Evolutionary conservation across 768 basidiomycete genomes (phyloP), one percentile per base, ranked within the genome.

Genomic region (Tephrocybe rancida): DNA sequence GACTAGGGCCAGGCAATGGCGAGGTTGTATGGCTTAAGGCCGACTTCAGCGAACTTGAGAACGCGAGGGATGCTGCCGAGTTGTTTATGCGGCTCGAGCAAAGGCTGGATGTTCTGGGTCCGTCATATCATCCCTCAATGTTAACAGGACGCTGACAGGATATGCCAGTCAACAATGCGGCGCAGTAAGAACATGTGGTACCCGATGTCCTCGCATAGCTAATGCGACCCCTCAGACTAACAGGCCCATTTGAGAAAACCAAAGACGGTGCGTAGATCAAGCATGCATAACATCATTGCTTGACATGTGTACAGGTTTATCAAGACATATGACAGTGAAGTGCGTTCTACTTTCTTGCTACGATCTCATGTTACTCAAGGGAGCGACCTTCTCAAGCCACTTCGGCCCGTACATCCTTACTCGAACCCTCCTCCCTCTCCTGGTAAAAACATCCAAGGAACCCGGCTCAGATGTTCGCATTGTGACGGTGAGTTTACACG

Each of bases 11-110:
- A 18, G 25, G 73, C 67, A 45, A 56, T 37, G 59, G 59, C 6
- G 69, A 55, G 30, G 52, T 75, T 3, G 38, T 77, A 21, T 81
- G 67, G 57, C 61, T 79, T 13, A 58, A 61, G 29, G 64, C 77
- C 18, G 74, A 80, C 47, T 65, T 77, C 13, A 66, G 69, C 7
- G 58, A 76, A 52, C 57, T 79, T 19, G 55, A 56, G 34, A 42
- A 60, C 4, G 60, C 77, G 41, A 71, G 70, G 42, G 43, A 57
- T 0, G 69, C 75, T 18, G 75, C 70, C 1, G 64, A 72, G 46
- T 65, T 65, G 27, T 77, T 71, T 47, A 30, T 67, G 38, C 32
- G 9, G 1, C 49, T 43, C 10, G 67, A 69, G 50, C 47, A 25
- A 18, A 48, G 63, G 38, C 38, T 64, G 22, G 66, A 69, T 43